phyloP scores from a whole-genome alignment of 2,329 filamentous ascomycete genomes.

The Fusarium sp. region DNA sequence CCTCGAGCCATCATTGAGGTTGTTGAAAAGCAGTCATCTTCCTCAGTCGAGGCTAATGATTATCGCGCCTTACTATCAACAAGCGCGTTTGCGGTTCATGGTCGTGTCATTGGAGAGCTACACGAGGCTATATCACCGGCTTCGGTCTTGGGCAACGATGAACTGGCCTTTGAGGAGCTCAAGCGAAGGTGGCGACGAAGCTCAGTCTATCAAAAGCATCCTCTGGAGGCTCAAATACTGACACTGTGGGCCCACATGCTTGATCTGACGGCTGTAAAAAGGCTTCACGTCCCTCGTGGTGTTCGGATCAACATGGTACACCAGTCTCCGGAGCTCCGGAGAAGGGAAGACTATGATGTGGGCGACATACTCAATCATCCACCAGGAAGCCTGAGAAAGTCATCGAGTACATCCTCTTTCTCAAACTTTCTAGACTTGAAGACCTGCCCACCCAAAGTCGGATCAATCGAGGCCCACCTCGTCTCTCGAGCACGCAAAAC shows the following conservation, averaged over 20 bases:
- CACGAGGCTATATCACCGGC: neutral
- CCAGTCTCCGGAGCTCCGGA: neutral
- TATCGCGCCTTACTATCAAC: neutral
- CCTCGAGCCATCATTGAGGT: neutral
- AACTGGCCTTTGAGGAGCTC: neutral
- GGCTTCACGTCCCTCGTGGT: neutral
- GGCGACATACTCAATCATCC: neutral
- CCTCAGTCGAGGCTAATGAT: neutral
- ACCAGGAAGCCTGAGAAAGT: neutral
- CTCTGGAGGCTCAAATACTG: neutral
- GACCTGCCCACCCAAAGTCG: neutral
- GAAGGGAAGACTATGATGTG: neutral
- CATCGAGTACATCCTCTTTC: neutral
- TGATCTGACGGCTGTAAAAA: neutral
- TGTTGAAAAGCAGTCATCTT: neutral
- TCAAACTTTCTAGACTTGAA: neutral
- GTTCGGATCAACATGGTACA: neutral
- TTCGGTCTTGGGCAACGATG: neutral
- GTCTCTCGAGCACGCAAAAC: neutral
- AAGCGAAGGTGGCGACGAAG: neutral
- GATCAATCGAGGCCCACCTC: neutral
- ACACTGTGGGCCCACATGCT: neutral
- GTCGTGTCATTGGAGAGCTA: neutral
- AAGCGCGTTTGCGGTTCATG: neutral
- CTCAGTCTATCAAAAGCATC: neutral